phyloP scores from a whole-genome alignment of 2,329 filamentous ascomycete species.

The Fragosphaeria purpurea region DNA sequence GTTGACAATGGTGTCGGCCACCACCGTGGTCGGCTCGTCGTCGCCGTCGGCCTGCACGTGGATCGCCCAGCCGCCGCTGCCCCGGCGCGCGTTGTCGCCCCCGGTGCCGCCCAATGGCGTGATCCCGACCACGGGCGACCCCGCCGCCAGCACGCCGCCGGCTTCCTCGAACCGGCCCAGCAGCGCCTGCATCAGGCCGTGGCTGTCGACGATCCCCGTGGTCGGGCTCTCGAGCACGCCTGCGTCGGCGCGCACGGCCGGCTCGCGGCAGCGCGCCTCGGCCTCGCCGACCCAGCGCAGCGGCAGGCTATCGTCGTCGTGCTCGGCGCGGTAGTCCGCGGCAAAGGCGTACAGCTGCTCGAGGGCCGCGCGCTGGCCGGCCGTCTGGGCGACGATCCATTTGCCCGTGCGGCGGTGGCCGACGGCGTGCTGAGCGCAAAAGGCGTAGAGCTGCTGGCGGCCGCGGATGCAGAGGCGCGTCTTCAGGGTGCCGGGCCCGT shows the following conservation, averaged over 20 bases:
- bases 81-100: no score
- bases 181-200: constrained; percentile 73
- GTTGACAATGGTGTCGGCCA: constrained; percentile 70
- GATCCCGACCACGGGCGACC: constrained; percentile 54
- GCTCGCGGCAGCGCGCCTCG: constrained; percentile 58
- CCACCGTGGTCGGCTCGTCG: constrained; percentile 50
- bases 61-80: constrained; percentile 60
- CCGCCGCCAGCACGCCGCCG: constrained; percentile 65
- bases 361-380: constrained; percentile 54
- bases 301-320: constrained; percentile 33
- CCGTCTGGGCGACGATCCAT: constrained; percentile 87
- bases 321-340: constrained; percentile 19
- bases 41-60: constrained; percentile 32
- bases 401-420: constrained; percentile 71
- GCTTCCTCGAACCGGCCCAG: constrained; percentile 65
- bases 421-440: constrained; percentile 60
- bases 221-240: constrained; percentile 75
- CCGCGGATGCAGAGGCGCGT: constrained; percentile 73
- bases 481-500: constrained; percentile 67
- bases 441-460: constrained; percentile 64
- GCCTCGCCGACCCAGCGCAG: constrained; percentile 55
- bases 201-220: constrained; percentile 86
- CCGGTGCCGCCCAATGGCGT: constrained; percentile 30
- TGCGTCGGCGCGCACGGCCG: constrained; percentile 59
- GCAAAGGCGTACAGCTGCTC: constrained; percentile 40